These are phyloP conservation scores for Chaetomium strumarium DNA, from an alignment of 2,329 filamentous ascomycete genomes.

Conservation along the genomic window DNA sequence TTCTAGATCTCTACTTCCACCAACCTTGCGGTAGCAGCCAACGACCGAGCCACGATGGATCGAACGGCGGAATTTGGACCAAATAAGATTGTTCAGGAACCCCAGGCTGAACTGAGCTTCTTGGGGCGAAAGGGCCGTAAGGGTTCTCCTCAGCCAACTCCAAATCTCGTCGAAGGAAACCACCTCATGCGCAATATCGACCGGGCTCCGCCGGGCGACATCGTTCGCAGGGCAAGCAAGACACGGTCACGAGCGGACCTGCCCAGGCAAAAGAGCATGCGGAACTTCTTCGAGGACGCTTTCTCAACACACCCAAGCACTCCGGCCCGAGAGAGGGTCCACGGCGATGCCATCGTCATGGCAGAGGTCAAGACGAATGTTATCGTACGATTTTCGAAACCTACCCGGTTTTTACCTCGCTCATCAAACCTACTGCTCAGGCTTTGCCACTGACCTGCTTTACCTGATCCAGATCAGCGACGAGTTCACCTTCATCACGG, in stretches of 20 bases:
- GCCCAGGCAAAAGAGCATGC: slow-evolving; percentile 31
- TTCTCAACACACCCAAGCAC: slow-evolving; percentile 33
- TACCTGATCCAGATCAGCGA: slow-evolving; percentile 58
- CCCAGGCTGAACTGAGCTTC: slow-evolving; percentile 24
- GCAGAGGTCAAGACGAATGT: slow-evolving; percentile 61
- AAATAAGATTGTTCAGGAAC: not conserved
- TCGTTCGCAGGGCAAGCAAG: slow-evolving; percentile 27
- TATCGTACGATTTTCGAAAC: slow-evolving; percentile 45
- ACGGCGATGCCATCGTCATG: slow-evolving; percentile 52
- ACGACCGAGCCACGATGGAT: not conserved
- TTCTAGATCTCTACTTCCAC: too few relatives aligned
- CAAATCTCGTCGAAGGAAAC: slow-evolving; percentile 34
- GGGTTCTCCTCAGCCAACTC: slow-evolving; percentile 19
- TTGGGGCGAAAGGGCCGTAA: slow-evolving; percentile 29
- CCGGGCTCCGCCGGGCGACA: slow-evolving; percentile 36
- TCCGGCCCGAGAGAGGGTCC: slow-evolving; percentile 40
- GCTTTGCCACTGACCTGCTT: not conserved
- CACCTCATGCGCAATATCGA: slow-evolving; percentile 36
- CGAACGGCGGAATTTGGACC: not conserved
- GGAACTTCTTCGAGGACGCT: slow-evolving; percentile 41
- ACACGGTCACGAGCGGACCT: slow-evolving; percentile 31
- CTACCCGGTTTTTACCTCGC: too few relatives aligned
- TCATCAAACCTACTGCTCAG: not conserved
- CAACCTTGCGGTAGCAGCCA: too few relatives aligned
- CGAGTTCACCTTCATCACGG: slow-evolving; percentile 67